Percentiles rank a stretch among this genome's conserved stretches.
Evolutionary conservation across 1,139 yeast species (phyloP).

Genomic region (Suhomyces ambrosiae): DNA sequence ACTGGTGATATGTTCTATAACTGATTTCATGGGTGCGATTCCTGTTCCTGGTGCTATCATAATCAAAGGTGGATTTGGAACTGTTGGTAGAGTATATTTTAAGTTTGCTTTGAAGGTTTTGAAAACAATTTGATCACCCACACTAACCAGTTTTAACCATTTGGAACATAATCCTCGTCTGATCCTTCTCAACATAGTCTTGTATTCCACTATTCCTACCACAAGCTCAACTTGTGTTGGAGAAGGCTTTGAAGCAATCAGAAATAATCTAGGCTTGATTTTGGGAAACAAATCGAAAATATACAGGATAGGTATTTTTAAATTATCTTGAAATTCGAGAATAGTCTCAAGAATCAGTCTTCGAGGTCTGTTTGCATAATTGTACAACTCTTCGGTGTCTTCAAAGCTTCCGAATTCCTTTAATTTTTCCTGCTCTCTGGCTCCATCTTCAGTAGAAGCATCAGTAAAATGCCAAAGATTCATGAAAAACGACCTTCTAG

Average conservation of each 20-base stretch:
- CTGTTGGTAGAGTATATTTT: constrained; percentile 25
- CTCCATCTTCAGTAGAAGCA: constrained; percentile 44
- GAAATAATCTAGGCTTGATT: constrained; percentile 78
- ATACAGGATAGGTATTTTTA: constrained; percentile 73
- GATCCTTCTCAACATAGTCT: constrained; percentile 72
- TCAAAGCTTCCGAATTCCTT: constrained; percentile 73
- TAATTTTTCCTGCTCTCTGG: constrained; percentile 72
- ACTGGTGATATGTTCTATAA: constrained; percentile 45
- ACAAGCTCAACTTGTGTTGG: constrained; percentile 57
- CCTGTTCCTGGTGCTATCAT: constrained; percentile 93
- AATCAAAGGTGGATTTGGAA: constrained; percentile 52
- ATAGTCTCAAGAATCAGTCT: constrained; percentile 83
- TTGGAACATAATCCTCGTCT: constrained; percentile 84
- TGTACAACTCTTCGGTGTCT: constrained; percentile 77
- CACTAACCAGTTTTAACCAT: constrained; percentile 59
- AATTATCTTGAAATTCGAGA: constrained; percentile 70
- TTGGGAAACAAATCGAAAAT: constrained; percentile 76
- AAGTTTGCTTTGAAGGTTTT: constrained; percentile 55
- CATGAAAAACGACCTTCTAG: constrained; percentile 79
- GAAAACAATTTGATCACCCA: constrained; percentile 55
- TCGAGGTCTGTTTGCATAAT: constrained; percentile 90
- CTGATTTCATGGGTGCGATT: constrained; percentile 80
- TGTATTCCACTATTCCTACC: constrained; percentile 84
- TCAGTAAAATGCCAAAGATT: constrained; percentile 72
- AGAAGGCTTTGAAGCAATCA: constrained; percentile 69